Evolutionary conservation across 2,329 filamentous ascomycete species (phyloP).

Genomic region (Cephalotrichum gorgonifer): DNA sequence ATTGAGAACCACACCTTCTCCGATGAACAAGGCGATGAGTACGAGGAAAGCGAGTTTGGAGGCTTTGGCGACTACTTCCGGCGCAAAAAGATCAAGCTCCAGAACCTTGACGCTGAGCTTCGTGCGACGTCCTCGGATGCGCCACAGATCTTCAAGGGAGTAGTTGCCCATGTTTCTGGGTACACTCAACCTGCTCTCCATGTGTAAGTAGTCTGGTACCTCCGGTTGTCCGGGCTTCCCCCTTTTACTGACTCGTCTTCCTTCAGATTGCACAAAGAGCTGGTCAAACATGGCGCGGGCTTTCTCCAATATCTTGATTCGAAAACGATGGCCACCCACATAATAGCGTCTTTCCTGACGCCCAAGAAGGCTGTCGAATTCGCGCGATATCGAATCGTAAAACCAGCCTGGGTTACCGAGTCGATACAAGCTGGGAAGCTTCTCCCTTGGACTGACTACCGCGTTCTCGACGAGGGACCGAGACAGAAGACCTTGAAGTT

Average conservation of each 20-base stretch:
- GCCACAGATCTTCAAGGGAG: conserved; percentile 78
- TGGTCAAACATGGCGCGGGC: conserved; percentile 87
- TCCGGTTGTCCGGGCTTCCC: background rate
- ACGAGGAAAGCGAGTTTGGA: conserved; percentile 75
- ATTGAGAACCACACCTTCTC: conserved; percentile 62
- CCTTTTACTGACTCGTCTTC: background rate
- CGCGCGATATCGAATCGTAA: conserved; percentile 78
- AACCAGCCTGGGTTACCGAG: conserved; percentile 88
- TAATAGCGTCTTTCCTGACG: conserved; percentile 81
- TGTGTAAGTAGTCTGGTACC: conserved; percentile 35
- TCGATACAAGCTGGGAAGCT: conserved; percentile 73
- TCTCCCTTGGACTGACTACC: conserved; percentile 77
- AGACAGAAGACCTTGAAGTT: conserved; percentile 67
- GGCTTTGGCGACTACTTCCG: conserved; percentile 89
- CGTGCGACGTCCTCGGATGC: conserved; percentile 59
- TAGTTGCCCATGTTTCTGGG: conserved; percentile 87
- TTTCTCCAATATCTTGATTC: conserved; percentile 92
- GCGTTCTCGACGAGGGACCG: conserved; percentile 74
- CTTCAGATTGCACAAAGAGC: conserved; percentile 60
- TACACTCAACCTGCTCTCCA: conserved; percentile 92
- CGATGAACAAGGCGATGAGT: conserved; percentile 82
- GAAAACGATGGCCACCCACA: conserved; percentile 92
- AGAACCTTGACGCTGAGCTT: conserved; percentile 81
- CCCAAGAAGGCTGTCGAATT: conserved; percentile 92
- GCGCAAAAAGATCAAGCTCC: conserved; percentile 92